Base-by-base conservation (phyloP, 345 rosid genomes). In the Mercurialis annua region DNA sequence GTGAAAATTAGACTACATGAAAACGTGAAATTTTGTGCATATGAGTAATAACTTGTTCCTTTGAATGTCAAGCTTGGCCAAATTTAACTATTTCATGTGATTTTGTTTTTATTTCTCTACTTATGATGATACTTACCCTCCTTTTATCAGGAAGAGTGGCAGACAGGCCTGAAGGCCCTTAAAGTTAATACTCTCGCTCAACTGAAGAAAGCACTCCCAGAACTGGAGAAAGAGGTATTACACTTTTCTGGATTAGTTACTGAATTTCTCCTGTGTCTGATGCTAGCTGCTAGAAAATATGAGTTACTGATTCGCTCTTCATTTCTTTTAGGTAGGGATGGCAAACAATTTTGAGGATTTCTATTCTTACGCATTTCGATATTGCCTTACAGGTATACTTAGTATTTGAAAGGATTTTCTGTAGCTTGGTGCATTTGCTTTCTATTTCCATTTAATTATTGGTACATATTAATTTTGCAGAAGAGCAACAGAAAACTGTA, bases 401-500 rank as follows among this genome's bases (percentile, higher is more conserved):
- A 31, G 15, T 49, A 31, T 40, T n/a, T 6, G n/a, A 16, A 49
- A 20, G 53, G 40, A 31, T 42, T 34, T 29, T 59, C 36, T 71
- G 62, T 65, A 59, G 18, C 74, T 62, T 40, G 52, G 14, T 65
- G 40, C 30, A 59, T 34, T 52, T 38, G 15, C 66, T 38, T 26
- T 27, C 26, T 40, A 1, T 50, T 62, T 59, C n/a, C 10, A 21
- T 21, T 40, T 40, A 26, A 18, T 27, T 60, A 26, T 24, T 51
- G 31, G n/a, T n/a, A n/a, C n/a, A n/a, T 51, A 59, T 76, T 61
- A 50, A 67, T 33, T 68, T 42, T 72, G 72, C 81, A 94, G 99
- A 94, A 87, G 97, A 94, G 79, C 87, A 84, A 74, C 96, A 91
- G 74, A 89, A 89, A 83, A 79, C 86, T 73, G 84, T 91, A 44